Percentiles rank a stretch among this genome's conserved stretches.
These are phyloP conservation scores for Malus hybrid DNA, from an alignment of 331 rosid genomes.

Conservation along the genomic window DNA sequence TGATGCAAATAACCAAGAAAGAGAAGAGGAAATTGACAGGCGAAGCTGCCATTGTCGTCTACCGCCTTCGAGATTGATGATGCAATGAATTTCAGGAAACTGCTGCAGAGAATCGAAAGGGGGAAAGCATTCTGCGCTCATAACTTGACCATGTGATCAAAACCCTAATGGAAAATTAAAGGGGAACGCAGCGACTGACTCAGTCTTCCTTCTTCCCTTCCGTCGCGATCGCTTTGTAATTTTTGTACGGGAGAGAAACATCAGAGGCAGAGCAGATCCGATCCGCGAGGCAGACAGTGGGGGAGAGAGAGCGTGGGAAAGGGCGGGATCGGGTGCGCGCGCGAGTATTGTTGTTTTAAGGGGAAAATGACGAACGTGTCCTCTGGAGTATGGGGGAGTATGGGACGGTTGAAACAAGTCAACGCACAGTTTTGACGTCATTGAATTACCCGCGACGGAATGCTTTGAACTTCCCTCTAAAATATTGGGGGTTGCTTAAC, in stretches of 20 bases:
- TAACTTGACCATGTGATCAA: slow-evolving; percentile 34
- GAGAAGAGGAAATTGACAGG: slow-evolving; percentile 76
- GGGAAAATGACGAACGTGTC: background rate
- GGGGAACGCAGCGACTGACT: background rate
- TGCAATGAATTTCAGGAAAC: slow-evolving; percentile 23
- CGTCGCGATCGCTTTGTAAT: slow-evolving; percentile 40
- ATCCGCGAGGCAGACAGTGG: slow-evolving; percentile 39
- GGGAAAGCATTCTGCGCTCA: slow-evolving; percentile 24
- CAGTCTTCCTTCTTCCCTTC: slow-evolving; percentile 23
- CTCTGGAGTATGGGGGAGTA: background rate
- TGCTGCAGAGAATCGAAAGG: slow-evolving; percentile 32
- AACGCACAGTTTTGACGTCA: background rate
- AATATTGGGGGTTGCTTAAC: too few species aligned
- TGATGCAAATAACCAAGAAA: slow-evolving; percentile 62
- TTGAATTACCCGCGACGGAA: background rate
- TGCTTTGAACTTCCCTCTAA: background rate
- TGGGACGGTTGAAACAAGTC: background rate
- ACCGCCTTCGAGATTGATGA: background rate
- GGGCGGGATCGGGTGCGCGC: slow-evolving; percentile 28
- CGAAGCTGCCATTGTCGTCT: slow-evolving; percentile 66
- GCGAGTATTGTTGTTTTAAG: background rate
- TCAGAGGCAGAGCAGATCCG: slow-evolving; percentile 51
- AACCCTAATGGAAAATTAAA: slow-evolving; percentile 40
- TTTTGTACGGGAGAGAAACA: background rate
- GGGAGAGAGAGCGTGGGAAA: background rate